Evolutionary conservation across 805 yeast genomes (phyloP).

Genomic region (Tetrapisispora nanseiensis): DNA sequence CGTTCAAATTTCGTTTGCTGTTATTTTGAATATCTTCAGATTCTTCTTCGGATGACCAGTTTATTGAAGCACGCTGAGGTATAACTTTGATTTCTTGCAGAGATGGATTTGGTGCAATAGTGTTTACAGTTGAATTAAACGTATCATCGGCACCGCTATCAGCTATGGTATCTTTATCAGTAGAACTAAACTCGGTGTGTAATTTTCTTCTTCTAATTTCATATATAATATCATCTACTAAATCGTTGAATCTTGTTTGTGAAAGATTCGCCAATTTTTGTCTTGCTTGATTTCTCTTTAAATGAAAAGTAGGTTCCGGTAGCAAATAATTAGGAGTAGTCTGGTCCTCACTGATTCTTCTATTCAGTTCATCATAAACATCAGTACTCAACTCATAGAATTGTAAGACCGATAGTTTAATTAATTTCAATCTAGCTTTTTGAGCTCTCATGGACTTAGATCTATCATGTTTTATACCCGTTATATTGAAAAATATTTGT

Average conservation of each 20-base stretch:
- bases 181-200: slow-evolving; percentile 22
- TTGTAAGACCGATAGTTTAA: slow-evolving; percentile 71
- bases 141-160: neutral
- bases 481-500: slow-evolving; percentile 21
- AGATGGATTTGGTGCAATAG: slow-evolving; percentile 28
- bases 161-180: neutral
- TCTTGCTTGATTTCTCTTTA: slow-evolving; percentile 91
- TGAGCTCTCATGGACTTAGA: slow-evolving; percentile 45
- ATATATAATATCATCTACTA: slow-evolving; percentile 78
- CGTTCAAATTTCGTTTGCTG: neutral
- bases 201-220: slow-evolving; percentile 75
- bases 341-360: slow-evolving; percentile 57
- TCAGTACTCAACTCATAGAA: slow-evolving; percentile 87
- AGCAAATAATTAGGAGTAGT: slow-evolving; percentile 54
- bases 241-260: slow-evolving; percentile 71
- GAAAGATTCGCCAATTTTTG: slow-evolving; percentile 83
- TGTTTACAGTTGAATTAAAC: neutral
- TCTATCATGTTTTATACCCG: slow-evolving; percentile 23
- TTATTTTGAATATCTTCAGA: neutral
- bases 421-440: slow-evolving; percentile 75
- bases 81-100: slow-evolving; percentile 59
- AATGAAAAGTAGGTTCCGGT: slow-evolving; percentile 71
- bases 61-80: slow-evolving; percentile 73
- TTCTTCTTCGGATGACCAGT: slow-evolving; percentile 77
- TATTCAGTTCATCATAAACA: slow-evolving; percentile 81